A percentile compares a stretch with the other conserved stretches of the same genome.
phyloP scores from a whole-genome alignment of 495 filamentous ascomycete species.

The Antarctomyces pellizariae region DNA sequence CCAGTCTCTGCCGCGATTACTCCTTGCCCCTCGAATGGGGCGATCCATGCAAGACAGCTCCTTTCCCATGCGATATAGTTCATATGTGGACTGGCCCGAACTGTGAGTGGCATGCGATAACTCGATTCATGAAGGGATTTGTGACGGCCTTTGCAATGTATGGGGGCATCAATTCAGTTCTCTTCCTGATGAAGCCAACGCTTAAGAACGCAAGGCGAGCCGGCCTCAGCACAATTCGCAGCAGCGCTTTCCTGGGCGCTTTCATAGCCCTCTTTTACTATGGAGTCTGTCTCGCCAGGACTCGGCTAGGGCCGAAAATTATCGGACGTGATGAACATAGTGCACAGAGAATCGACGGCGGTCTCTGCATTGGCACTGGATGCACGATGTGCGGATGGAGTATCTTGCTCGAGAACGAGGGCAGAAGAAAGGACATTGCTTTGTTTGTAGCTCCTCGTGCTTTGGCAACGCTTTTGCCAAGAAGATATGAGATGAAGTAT shows the following conservation, averaged over 20 bases:
- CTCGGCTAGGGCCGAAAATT: slow-evolving; percentile 50
- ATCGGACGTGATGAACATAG: too few relatives aligned
- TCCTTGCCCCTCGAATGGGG: slow-evolving; percentile 46
- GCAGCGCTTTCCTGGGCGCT: slow-evolving; percentile 59
- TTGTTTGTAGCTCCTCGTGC: slow-evolving; percentile 76
- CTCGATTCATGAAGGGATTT: slow-evolving; percentile 48
- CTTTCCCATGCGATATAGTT: slow-evolving; percentile 72
- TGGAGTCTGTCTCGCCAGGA: slow-evolving; percentile 62
- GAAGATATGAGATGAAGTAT: slow-evolving; percentile 42
- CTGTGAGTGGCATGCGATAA: slow-evolving; percentile 58
- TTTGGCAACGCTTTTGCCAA: slow-evolving; percentile 50
- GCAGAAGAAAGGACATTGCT: slow-evolving; percentile 51
- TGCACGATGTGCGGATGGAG: slow-evolving; percentile 74
- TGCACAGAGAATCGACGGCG: slow-evolving; percentile 27
- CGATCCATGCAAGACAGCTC: slow-evolving; percentile 46
- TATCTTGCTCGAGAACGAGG: slow-evolving; percentile 46
- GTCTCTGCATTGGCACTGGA: slow-evolving; percentile 50
- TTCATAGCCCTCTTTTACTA: slow-evolving; percentile 80
- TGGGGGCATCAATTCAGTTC: slow-evolving; percentile 47
- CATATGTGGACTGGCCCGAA: slow-evolving; percentile 58
- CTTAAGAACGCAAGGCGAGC: slow-evolving; percentile 20
- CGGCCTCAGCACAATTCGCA: slow-evolving; percentile 36
- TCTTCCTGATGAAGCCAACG: slow-evolving; percentile 34
- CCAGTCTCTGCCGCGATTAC: slow-evolving; percentile 55
- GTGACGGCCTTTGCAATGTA: slow-evolving; percentile 58